Percentiles rank a stretch among this genome's conserved stretches.
phyloP scores from a whole-genome alignment of 768 basidiomycete species.

The Lentinula detonsa region DNA sequence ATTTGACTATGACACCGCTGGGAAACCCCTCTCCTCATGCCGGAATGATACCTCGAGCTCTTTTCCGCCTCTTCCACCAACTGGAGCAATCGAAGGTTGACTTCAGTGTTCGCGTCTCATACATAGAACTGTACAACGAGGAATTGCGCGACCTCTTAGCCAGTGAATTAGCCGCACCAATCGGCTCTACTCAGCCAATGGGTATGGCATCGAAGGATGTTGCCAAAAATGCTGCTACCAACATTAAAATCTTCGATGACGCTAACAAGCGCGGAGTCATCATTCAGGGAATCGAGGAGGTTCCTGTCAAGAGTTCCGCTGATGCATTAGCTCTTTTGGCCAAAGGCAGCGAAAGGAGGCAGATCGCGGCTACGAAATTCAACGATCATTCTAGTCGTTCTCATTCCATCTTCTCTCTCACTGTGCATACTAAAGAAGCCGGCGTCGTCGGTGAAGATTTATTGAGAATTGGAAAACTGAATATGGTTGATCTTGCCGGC shows the following conservation, averaged over 20 bases:
- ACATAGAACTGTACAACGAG: conserved; percentile 96
- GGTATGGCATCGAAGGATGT: conserved; percentile 50
- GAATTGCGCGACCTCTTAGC: conserved; percentile 92
- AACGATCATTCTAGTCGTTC: conserved; percentile 98
- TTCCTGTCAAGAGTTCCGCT: conserved; percentile 71
- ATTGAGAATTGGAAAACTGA: conserved; percentile 90
- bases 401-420: conserved; percentile 96
- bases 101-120: conserved; percentile 91
- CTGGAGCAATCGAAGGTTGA: conserved; percentile 75
- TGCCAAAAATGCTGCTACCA: conserved; percentile 32
- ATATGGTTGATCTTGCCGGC: conserved; percentile 95
- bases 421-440: conserved; percentile 86
- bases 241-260: conserved; percentile 93
- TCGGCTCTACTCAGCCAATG: conserved; percentile 72
- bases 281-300: conserved; percentile 94
- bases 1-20: conserved; percentile 74
- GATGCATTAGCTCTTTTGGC: conserved; percentile 81
- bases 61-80: conserved; percentile 87
- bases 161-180: conserved; percentile 65
- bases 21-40: conserved; percentile 86
- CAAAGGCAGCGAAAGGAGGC: conserved; percentile 86
- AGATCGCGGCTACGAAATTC: conserved; percentile 95
- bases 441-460: conserved; percentile 78
- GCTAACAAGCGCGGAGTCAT: conserved; percentile 80
- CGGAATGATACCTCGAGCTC: conserved; percentile 92